Percentiles rank a stretch among this genome's conserved stretches.
These are phyloP conservation scores for Neurospora tetrasperma DNA, from an alignment of 495 filamentous ascomycete genomes.

Conservation along the genomic window DNA sequence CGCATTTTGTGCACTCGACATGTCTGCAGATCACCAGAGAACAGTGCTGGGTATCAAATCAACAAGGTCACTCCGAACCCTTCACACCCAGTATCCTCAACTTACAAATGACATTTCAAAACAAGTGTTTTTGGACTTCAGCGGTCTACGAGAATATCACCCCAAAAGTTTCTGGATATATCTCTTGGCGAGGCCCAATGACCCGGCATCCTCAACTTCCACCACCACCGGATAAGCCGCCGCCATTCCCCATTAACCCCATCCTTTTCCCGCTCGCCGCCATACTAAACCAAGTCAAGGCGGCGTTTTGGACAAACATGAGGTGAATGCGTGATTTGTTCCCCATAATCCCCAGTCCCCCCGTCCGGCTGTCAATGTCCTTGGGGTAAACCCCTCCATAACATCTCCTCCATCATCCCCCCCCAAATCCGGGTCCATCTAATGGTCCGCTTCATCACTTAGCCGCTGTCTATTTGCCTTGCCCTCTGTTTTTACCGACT, in stretches of 20 bases:
- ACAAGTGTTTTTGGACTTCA: background rate
- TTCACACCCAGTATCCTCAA: background rate
- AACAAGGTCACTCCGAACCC: background rate
- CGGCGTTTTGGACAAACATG: conserved; percentile 6
- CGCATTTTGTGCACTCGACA: too few relatives aligned
- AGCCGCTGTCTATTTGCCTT: background rate
- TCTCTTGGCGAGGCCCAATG: background rate
- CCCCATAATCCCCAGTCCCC: conserved; percentile 13
- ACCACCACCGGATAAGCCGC: background rate
- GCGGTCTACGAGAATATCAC: background rate
- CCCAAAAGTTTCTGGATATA: background rate
- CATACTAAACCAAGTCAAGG: conserved; percentile 1
- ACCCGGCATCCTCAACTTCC: background rate
- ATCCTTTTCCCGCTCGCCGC: conserved; percentile 5
- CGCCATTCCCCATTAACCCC: background rate
- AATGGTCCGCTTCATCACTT: conserved; percentile 1
- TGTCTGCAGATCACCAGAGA: background rate
- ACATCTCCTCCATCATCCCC: background rate
- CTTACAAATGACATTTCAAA: background rate
- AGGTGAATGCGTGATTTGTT: conserved; percentile 27
- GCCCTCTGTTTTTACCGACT: background rate
- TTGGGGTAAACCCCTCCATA: conserved; percentile 3
- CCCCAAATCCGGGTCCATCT: background rate
- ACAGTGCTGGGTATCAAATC: background rate
- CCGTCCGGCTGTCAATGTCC: conserved; percentile 4